Conservation (phyloP, 2,329 filamentous ascomycete genomes). For the Trichoderma pleuroti region DNA sequence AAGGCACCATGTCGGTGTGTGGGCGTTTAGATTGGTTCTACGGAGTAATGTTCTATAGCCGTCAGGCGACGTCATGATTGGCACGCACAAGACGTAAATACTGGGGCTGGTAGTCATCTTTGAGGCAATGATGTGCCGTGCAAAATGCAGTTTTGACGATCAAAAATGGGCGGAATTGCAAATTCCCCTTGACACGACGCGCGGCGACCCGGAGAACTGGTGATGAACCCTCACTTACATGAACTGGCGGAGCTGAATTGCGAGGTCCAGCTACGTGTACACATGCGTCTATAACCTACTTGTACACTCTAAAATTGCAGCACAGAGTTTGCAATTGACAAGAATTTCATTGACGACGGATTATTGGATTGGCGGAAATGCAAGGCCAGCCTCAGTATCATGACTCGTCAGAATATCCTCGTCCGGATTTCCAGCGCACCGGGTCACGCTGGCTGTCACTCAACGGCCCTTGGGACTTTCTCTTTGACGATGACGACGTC, state of each 20-base stretch:
- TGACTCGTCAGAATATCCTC: conserved; percentile 46
- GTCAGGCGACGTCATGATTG: conserved; percentile 8
- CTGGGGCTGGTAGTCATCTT: conserved; percentile 2
- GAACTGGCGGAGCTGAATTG: background rate
- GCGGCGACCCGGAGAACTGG: background rate
- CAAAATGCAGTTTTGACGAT: background rate
- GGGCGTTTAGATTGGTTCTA: background rate
- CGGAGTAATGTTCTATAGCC: background rate
- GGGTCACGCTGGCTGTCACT: conserved; percentile 56
- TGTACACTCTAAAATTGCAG: background rate
- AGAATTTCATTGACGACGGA: background rate
- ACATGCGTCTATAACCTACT: background rate
- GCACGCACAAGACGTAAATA: background rate
- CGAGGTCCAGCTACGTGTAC: background rate
- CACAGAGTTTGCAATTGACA: background rate
- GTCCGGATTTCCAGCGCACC: conserved; percentile 60
- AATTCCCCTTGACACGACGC: conserved; percentile 9
- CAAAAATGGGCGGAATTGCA: background rate
- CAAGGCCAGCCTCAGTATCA: background rate
- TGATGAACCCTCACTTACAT: background rate
- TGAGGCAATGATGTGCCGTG: background rate
- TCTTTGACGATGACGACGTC: conserved; percentile 62
- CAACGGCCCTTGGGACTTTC: conserved; percentile 61
- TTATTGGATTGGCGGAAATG: background rate
- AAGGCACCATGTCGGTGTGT: background rate